Conservation (phyloP, 1,284 basidiomycete species). For the Lentinula novae-zelandiae region DNA sequence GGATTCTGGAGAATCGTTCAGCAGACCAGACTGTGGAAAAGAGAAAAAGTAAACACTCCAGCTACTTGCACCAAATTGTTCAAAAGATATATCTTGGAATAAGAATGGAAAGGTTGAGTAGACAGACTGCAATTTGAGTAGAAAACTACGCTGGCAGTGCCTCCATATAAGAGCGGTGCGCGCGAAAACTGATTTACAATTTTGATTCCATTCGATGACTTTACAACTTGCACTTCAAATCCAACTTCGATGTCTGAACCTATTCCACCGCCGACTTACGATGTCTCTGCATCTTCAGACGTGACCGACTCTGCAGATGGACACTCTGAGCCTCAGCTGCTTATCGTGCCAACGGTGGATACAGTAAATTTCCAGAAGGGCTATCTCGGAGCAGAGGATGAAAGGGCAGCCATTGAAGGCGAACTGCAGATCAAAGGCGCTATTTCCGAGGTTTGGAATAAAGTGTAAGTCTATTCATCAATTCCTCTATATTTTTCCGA, state of each 20-base stretch:
- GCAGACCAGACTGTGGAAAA: too few species aligned
- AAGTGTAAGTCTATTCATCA: constrained; percentile 50
- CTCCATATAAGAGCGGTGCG: constrained; percentile 1
- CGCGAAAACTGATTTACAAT: neutral
- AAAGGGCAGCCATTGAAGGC: constrained; percentile 76
- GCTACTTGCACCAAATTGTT: too few species aligned
- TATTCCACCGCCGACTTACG: constrained; percentile 39
- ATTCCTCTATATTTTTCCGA: neutral
- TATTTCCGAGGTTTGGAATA: constrained; percentile 53
- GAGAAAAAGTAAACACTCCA: too few species aligned
- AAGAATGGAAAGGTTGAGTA: too few species aligned
- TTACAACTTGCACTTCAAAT: neutral
- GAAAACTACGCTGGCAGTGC: neutral
- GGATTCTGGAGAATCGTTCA: too few species aligned
- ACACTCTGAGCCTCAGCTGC: constrained; percentile 45
- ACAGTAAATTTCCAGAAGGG: constrained; percentile 76
- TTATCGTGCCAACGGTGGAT: constrained; percentile 63
- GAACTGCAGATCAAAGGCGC: constrained; percentile 77
- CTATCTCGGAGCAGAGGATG: constrained; percentile 73
- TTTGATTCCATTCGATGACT: neutral
- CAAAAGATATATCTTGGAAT: too few species aligned
- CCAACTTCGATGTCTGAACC: constrained; percentile 29
- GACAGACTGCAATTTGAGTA: too few species aligned
- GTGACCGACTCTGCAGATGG: neutral
- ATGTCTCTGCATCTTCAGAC: constrained; percentile 8